Evolutionary conservation across 2,329 filamentous ascomycete species (phyloP).

Genomic region (Neopestalotiopsis sp.): DNA sequence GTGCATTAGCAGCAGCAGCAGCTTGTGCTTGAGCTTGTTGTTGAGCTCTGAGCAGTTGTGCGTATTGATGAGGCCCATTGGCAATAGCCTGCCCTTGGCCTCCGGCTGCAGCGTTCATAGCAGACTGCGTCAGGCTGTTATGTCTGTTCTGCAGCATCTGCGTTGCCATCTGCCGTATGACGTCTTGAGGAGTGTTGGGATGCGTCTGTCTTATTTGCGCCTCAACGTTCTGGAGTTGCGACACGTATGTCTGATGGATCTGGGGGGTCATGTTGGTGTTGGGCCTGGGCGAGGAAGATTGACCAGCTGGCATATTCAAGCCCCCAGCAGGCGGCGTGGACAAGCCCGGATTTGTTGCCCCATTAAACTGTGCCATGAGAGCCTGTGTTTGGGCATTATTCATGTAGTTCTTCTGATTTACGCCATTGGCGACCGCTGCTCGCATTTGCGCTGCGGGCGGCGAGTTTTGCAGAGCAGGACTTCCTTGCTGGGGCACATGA

Average conservation of each 20-base stretch:
- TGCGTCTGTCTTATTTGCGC: constrained; percentile 57
- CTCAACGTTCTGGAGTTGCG: constrained; percentile 59
- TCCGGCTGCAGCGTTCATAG: constrained; percentile 62
- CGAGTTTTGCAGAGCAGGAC: constrained; percentile 40
- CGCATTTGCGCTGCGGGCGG: constrained; percentile 46
- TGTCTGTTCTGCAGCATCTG: constrained; percentile 55
- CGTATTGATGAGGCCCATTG: constrained; percentile 64
- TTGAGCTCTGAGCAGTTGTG: constrained; percentile 62
- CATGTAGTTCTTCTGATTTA: constrained; percentile 59
- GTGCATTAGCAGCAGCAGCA: constrained; percentile 13
- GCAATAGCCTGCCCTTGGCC: constrained; percentile 53
- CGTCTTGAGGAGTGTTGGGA: constrained; percentile 55
- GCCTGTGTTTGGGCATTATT: constrained; percentile 58
- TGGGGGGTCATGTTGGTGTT: constrained; percentile 47
- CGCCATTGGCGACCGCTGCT: constrained; percentile 45
- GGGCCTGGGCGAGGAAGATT: constrained; percentile 52
- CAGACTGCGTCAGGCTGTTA: constrained; percentile 48
- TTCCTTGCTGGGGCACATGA: constrained; percentile 42
- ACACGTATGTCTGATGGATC: constrained; percentile 52
- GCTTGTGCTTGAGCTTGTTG: constrained; percentile 45
- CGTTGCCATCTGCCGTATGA: constrained; percentile 56
- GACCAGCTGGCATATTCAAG: constrained; percentile 52
- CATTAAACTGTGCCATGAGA: constrained; percentile 57
- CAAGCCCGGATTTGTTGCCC: constrained; percentile 48
- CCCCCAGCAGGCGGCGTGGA: constrained; percentile 50